Conservation (phyloP, 2,329 filamentous ascomycete genomes). For the Alternaria arbusti region DNA sequence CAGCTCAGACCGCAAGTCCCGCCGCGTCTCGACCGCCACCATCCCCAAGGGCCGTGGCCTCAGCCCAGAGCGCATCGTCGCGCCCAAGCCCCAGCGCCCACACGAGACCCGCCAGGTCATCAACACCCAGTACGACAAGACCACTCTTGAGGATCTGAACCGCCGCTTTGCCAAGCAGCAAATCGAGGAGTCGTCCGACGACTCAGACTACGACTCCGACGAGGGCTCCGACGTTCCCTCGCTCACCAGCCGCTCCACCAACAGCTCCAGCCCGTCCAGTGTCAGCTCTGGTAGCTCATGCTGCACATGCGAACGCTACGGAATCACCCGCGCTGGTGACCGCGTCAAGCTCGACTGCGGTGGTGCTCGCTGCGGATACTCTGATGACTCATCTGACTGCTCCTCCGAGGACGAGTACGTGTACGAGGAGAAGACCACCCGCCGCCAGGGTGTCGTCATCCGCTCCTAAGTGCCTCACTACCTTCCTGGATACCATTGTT, state of each 20-base stretch:
- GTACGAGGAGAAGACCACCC: slow-evolving; percentile 59
- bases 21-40: slow-evolving; percentile 64
- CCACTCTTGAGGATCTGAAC: slow-evolving; percentile 79
- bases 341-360: slow-evolving; percentile 96
- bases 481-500: slow-evolving; percentile 3
- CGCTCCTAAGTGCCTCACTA: slow-evolving; percentile 31
- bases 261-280: slow-evolving; percentile 68
- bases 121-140: slow-evolving; percentile 77
- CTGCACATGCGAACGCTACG: slow-evolving; percentile 96
- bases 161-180: slow-evolving; percentile 74
- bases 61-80: slow-evolving; percentile 86
- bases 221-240: slow-evolving; percentile 77
- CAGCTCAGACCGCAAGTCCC: slow-evolving; percentile 51
- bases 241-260: slow-evolving; percentile 73
- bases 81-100: slow-evolving; percentile 87
- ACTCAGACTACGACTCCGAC: slow-evolving; percentile 68
- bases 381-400: slow-evolving; percentile 72
- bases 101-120: slow-evolving; percentile 88
- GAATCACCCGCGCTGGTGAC: slow-evolving; percentile 91
- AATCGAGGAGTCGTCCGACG: slow-evolving; percentile 56
- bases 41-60: slow-evolving; percentile 88
- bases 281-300: slow-evolving; percentile 60
- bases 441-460: slow-evolving; percentile 56
- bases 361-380: slow-evolving; percentile 84
- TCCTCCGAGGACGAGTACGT: slow-evolving; percentile 69